Evolutionary conservation across 2,329 filamentous ascomycete species (phyloP), one percentile per base, ranked within the genome.

Genomic region (Neospermospora avenae): DNA sequence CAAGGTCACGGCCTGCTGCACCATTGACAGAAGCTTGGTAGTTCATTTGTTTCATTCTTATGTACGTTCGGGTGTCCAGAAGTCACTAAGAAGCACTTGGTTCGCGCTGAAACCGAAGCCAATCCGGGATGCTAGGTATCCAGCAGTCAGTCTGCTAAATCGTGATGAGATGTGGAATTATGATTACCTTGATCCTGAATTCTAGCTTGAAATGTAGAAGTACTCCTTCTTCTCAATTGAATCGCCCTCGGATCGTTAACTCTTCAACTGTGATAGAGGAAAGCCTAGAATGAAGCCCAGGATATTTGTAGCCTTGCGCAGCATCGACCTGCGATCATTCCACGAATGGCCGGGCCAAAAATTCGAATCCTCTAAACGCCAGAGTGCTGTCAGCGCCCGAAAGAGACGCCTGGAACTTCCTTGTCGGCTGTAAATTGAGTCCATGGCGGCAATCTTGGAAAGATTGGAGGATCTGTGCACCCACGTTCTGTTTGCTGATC

Each of bases 1-100:
- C 14, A 22, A 41, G 25, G 25, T 41, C 2, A 22, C 34, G 16
- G 34, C 16, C 35, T 20, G 13, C 44, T 35, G 41, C 44, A 42
- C 31, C 31, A 11, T 31, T 60, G 58, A 57, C 58, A 60, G 53
- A 53, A 60, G 58, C 53, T 57, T 60, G 58, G 51, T 31, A 10
- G 28, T 31, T 10, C 31, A 28, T 28, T 35, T 10, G 46, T 35
- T 46, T 25, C 44, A 13, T 28, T n/a, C n/a, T 3, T 16, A n/a
- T 31, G 20, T 45, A 14, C 24, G 22, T n/a, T 46, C 22, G 24
- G 13, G 22, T 16, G 13, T 31, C 25, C 44, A 11, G 28, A 46
- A 45, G 42, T 25, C 10, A 5, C 24, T 45, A 14, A 4, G 20
- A 31, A 31, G 28, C 11, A 6, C 28, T 45, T 22, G 2, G 18